Evolutionary conservation across 2,329 filamentous ascomycete species (phyloP).

Genomic region (Neonectria hederae): DNA sequence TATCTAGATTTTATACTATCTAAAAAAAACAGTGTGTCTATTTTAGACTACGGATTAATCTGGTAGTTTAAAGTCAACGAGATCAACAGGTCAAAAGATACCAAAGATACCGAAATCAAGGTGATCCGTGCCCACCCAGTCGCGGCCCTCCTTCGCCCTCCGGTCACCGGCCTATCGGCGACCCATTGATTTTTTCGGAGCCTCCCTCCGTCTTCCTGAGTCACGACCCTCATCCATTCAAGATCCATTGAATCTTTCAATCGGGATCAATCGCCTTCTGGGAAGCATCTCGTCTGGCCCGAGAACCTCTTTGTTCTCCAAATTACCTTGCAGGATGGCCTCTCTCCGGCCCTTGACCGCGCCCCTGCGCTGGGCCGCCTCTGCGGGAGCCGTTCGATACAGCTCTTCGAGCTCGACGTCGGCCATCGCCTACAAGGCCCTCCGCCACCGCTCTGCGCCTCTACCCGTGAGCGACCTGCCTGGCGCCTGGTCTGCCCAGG

Average conservation of each 20-base stretch:
- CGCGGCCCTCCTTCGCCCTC: constrained; percentile 29
- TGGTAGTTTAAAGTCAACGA: background rate
- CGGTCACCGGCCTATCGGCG: constrained; percentile 41
- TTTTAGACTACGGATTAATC: background rate
- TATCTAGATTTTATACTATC: background rate
- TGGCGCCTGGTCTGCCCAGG: constrained; percentile 87
- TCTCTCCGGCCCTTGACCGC: constrained; percentile 55
- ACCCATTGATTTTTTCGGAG: constrained; percentile 41
- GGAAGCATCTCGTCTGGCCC: constrained; percentile 41
- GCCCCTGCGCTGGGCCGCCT: constrained; percentile 50
- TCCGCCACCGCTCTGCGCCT: constrained; percentile 88
- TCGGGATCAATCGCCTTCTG: constrained; percentile 30
- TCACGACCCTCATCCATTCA: constrained; percentile 33
- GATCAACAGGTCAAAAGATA: background rate
- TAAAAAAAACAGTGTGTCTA: no score
- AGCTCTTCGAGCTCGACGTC: constrained; percentile 76
- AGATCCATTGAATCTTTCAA: constrained; percentile 32
- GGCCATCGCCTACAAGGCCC: constrained; percentile 95
- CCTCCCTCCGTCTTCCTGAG: constrained; percentile 35
- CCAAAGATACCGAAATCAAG: constrained; percentile 26
- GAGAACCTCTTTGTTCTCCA: constrained; percentile 36
- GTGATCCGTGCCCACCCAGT: constrained; percentile 37
- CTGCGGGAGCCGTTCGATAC: constrained; percentile 47
- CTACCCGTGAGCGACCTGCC: constrained; percentile 80
- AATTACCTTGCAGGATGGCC: constrained; percentile 51